phyloP scores from a whole-genome alignment of 192 early-diverging fungal genomes.

The Coemansia sp. region DNA sequence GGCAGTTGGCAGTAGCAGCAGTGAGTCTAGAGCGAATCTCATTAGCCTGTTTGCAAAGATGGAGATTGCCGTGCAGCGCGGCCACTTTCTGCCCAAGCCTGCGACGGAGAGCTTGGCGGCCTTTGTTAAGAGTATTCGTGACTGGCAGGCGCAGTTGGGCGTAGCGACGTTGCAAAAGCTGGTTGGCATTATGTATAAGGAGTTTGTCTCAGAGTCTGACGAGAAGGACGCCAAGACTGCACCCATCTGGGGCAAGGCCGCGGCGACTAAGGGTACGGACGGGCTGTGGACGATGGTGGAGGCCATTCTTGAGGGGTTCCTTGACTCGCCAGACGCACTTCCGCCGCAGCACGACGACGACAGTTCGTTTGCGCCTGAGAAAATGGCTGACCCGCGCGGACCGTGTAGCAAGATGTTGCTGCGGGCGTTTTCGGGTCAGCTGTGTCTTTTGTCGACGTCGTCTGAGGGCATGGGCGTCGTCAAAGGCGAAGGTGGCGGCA shows the following conservation, averaged over 20 bases:
- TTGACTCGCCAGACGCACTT: slow-evolving; percentile 21
- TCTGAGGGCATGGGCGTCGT: slow-evolving; percentile 39
- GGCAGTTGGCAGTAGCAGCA: background rate
- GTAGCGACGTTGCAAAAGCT: slow-evolving; percentile 12
- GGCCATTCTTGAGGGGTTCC: slow-evolving; percentile 24
- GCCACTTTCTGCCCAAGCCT: slow-evolving; percentile 10
- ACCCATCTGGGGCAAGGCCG: slow-evolving; percentile 13
- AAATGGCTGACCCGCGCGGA: background rate
- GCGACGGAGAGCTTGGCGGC: slow-evolving; percentile 18
- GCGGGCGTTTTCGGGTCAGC: slow-evolving; percentile 38
- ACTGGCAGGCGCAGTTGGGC: slow-evolving; percentile 25
- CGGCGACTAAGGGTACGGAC: slow-evolving; percentile 5
- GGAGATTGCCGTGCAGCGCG: background rate
- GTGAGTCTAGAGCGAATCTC: background rate
- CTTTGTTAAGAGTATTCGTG: slow-evolving; percentile 17
- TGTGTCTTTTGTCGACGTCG: slow-evolving; percentile 47
- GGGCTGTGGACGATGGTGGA: slow-evolving; percentile 26
- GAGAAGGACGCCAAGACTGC: background rate
- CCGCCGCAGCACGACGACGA: background rate
- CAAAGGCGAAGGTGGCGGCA: background rate
- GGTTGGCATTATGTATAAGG: slow-evolving; percentile 19
- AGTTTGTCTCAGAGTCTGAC: slow-evolving; percentile 14
- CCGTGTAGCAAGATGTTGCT: slow-evolving; percentile 28
- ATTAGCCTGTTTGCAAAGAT: slow-evolving; percentile 10
- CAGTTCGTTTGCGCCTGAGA: background rate